phyloP scores from a whole-genome alignment of 2,329 filamentous ascomycete species.

The Curvularia sp. region DNA sequence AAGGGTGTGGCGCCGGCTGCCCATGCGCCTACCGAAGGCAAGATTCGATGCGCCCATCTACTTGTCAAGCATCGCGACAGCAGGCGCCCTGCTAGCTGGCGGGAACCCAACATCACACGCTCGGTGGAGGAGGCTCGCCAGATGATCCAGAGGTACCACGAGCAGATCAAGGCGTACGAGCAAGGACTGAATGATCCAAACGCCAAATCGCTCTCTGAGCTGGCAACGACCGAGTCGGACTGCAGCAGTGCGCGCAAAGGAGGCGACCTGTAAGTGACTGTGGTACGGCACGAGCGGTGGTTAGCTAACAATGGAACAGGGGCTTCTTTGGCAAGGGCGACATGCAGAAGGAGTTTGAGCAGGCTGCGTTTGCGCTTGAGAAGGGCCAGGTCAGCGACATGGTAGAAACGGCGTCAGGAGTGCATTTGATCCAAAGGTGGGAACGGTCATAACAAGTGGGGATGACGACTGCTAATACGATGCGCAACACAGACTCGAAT shows the following conservation, averaged over 20 bases:
- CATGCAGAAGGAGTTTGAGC: conserved; percentile 99
- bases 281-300: background rate
- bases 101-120: conserved; percentile 86
- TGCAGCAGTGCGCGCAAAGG: conserved; percentile 94
- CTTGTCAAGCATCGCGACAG: conserved; percentile 93
- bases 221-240: conserved; percentile 89
- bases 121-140: conserved; percentile 83
- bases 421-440: conserved; percentile 93
- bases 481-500: conserved; percentile 33
- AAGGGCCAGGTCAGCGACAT: conserved; percentile 85
- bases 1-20: conserved; percentile 54
- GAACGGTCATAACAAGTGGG: conserved; percentile 23
- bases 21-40: conserved; percentile 61
- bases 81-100: conserved; percentile 90
- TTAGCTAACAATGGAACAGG: conserved; percentile 48
- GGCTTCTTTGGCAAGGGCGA: conserved; percentile 93
- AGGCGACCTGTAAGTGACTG: conserved; percentile 75
- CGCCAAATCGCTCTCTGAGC: conserved; percentile 69
- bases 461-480: conserved; percentile 21
- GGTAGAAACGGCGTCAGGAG: conserved; percentile 89
- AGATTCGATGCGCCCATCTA: conserved; percentile 92
- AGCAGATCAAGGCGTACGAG: conserved; percentile 72
- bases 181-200: conserved; percentile 52
- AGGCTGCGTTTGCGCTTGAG: conserved; percentile 88
- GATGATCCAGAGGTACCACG: conserved; percentile 78